Evolutionary conservation across 2,329 filamentous ascomycete genomes (phyloP).

Genomic region (Ophiobolus disseminans): DNA sequence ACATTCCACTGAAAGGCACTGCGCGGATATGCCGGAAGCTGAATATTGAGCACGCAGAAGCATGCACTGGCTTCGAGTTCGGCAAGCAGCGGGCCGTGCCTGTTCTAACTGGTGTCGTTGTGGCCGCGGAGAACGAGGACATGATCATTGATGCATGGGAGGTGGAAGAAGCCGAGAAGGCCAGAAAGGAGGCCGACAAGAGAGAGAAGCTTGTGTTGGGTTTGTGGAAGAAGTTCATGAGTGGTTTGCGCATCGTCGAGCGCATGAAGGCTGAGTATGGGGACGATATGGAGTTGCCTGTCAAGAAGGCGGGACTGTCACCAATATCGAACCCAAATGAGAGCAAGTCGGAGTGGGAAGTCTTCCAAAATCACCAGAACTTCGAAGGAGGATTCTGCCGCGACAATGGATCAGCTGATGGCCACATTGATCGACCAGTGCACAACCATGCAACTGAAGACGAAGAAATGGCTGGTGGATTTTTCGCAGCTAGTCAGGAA

Average conservation of each 20-base stretch:
- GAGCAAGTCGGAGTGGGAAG: slow-evolving; percentile 52
- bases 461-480: slow-evolving; percentile 44
- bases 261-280: slow-evolving; percentile 44
- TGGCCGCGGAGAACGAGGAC: slow-evolving; percentile 80
- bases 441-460: slow-evolving; percentile 12
- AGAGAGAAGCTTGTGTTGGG: slow-evolving; percentile 74
- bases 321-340: slow-evolving; percentile 61
- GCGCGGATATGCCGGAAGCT: slow-evolving; percentile 83
- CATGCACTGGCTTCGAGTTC: slow-evolving; percentile 96
- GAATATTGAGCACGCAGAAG: slow-evolving; percentile 88
- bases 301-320: slow-evolving; percentile 61
- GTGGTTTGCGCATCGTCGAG: slow-evolving; percentile 78
- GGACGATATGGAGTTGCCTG: slow-evolving; percentile 62
- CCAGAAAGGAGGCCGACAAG: slow-evolving; percentile 81
- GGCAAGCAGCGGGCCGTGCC: slow-evolving; percentile 93
- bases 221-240: slow-evolving; percentile 85
- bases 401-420: slow-evolving; percentile 30
- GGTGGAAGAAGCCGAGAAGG: slow-evolving; percentile 74
- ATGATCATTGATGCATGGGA: slow-evolving; percentile 79
- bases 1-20: slow-evolving; percentile 80
- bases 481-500: slow-evolving; percentile 48
- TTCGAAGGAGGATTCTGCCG: slow-evolving; percentile 54
- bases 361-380: slow-evolving; percentile 36
- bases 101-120: slow-evolving; percentile 86
- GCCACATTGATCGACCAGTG: slow-evolving; percentile 23